A percentile compares a stretch with the other conserved stretches of the same genome.
Conservation (phyloP, 2,329 filamentous ascomycete genomes). For the Atkinsonella texensis region DNA sequence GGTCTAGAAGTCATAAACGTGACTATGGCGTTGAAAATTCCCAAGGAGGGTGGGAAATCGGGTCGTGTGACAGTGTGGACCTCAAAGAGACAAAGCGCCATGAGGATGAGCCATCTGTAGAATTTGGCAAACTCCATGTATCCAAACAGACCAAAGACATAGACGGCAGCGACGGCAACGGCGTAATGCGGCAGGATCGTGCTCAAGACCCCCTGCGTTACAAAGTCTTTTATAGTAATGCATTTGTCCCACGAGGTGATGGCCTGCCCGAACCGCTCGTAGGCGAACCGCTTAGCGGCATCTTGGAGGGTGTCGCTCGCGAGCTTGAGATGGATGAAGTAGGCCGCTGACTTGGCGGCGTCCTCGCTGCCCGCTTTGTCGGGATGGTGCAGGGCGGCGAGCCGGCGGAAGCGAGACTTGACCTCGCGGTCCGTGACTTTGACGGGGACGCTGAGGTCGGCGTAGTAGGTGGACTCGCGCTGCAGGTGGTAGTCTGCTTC, state of each 20-base stretch:
- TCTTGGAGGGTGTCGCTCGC: constrained; percentile 76
- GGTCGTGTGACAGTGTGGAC: constrained; percentile 44
- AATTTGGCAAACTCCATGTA: constrained; percentile 56
- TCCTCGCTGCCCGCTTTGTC: constrained; percentile 55
- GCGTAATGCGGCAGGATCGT: constrained; percentile 49
- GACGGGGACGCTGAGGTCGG: constrained; percentile 58
- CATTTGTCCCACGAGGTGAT: constrained; percentile 55
- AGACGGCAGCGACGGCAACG: constrained; percentile 43
- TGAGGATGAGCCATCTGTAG: constrained; percentile 50
- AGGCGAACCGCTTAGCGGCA: constrained; percentile 68
- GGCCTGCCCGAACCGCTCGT: constrained; percentile 75
- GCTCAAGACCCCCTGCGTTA: constrained; percentile 51
- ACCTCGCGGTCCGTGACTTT: constrained; percentile 62
- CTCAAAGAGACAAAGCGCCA: constrained; percentile 43
- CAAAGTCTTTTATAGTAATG: constrained; percentile 59
- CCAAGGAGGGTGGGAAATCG: constrained; percentile 33
- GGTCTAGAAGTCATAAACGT: constrained; percentile 30
- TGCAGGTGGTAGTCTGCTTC: constrained; percentile 78
- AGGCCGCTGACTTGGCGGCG: constrained; percentile 19
- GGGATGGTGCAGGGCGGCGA: constrained; percentile 64
- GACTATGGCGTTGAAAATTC: constrained; percentile 33
- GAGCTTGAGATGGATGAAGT: constrained; percentile 74
- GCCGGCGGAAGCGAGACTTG: constrained; percentile 72
- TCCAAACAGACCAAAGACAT: constrained; percentile 50
- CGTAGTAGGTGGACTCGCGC: constrained; percentile 64